Base-by-base conservation (phyloP, 148 eudicot species). In the Cornus florida region DNA sequence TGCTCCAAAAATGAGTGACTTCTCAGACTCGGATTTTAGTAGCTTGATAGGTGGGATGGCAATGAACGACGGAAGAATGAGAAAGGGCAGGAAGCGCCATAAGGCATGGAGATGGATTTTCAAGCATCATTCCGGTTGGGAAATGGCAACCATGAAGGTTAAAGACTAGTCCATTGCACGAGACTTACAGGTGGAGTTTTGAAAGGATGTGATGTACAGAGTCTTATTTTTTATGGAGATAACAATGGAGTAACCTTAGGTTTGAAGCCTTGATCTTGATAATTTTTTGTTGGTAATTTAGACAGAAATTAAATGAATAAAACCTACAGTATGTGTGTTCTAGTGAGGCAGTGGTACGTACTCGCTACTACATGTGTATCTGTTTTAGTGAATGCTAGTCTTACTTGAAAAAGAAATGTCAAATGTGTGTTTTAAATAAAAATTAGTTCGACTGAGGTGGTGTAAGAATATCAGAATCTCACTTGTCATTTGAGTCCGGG, bases 71-170 rank as follows among this genome's bases (percentile, higher is more conserved):
- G 82, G 83, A 67, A 92, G 89, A 22, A 67, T 83, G 77, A 89
- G 82, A 35, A 91, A 83, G 48, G 87, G 89, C 31, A 87, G 85
- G 82, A 92, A 75, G 69, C 86, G 90, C 38, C 83, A 85, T 19
- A 93, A 87, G 81, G 90, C 87, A 69, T 95, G 94, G 98, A 88
- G 83, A 67, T 95, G 98, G 97, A 89, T 91, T 73, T 87, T 83
- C 65, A 93, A 86, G 85, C 89, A 87, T 82, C 82, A 87, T 39
- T 67, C 82, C 23, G 70, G 22, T 62, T 77, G 85, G 83, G 79
- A 72, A 60, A 85, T 70, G 38, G 71, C 78, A 59, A 77, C 84
- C 39, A 75, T 85, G 74, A 85, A 79, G 66, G 75, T 82, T 79
- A 82, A 28, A 28, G 1, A 1, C 28, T 28, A 28, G 28, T 1